These are phyloP conservation scores for Naegleria fowleri DNA, from an alignment of 208 protist genomes.

Conservation along the genomic window DNA sequence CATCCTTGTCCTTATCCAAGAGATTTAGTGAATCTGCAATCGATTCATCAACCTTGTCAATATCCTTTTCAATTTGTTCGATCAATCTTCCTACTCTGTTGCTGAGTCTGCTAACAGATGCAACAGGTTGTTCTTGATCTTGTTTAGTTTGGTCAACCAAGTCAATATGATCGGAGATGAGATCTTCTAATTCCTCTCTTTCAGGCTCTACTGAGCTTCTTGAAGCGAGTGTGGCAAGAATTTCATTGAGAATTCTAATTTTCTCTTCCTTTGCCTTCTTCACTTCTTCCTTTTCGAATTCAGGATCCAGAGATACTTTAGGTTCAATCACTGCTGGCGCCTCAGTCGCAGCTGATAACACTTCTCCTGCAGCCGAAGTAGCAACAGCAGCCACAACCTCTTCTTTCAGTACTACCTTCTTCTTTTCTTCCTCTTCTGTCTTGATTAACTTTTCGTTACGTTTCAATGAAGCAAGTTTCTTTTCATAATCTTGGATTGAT, in stretches of 20 bases:
- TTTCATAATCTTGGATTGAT: background rate
- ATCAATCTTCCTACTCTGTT: slow-evolving; percentile 2
- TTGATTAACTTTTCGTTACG: slow-evolving; percentile 9
- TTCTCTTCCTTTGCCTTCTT: slow-evolving; percentile 2
- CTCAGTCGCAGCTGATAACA: slow-evolving; percentile 5
- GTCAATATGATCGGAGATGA: slow-evolving; percentile 16
- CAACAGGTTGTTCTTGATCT: background rate
- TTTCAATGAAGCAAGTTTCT: slow-evolving; percentile 2
- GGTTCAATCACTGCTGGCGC: background rate
- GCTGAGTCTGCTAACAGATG: background rate
- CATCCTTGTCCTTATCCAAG: slow-evolving; percentile 27
- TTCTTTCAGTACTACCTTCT: background rate
- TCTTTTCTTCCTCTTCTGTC: slow-evolving; percentile 15
- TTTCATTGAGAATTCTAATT: background rate
- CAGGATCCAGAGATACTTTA: background rate
- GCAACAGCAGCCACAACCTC: background rate
- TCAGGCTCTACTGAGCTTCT: background rate
- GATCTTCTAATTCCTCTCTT: background rate
- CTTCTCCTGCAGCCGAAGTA: background rate
- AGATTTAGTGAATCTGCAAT: slow-evolving; percentile 4
- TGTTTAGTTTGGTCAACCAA: background rate
- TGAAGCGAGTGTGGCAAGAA: background rate
- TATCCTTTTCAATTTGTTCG: slow-evolving; percentile 20
- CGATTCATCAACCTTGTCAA: slow-evolving; percentile 6
- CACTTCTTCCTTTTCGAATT: background rate